Evolutionary conservation across 345 rosid species (phyloP).

Genomic region (Syzygium aqueum): DNA sequence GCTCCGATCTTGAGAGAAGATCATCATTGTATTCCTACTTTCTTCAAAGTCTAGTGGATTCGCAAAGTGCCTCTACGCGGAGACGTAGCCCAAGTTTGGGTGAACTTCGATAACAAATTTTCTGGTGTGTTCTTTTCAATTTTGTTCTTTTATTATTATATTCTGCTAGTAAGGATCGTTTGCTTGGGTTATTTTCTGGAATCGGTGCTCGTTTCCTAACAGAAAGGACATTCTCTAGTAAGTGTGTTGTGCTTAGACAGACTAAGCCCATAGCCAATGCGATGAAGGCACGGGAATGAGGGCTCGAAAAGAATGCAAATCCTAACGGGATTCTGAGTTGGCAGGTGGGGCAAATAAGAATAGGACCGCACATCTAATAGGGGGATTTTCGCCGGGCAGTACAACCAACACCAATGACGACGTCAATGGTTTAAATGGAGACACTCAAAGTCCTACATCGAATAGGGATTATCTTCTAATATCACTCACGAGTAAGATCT

Average conservation of each 20-base stretch:
- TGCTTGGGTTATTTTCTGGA: no score
- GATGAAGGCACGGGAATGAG: neutral
- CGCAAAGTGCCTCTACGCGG: no score
- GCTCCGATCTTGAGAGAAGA: no score
- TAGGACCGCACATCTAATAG: neutral
- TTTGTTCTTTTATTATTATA: no score
- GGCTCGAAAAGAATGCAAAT: neutral
- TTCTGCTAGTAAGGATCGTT: no score
- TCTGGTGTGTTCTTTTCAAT: no score
- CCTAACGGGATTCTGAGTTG: neutral
- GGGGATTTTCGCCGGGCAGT: fast-evolving
- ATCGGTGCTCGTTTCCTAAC: no score
- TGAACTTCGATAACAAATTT: no score
- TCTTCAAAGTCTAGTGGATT: no score
- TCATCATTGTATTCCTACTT: no score
- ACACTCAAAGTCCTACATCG: neutral
- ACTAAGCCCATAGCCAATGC: no score
- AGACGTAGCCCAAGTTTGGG: no score
- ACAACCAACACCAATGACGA: neutral
- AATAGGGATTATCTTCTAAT: neutral
- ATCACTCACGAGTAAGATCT: neutral
- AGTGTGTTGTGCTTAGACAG: fast-evolving
- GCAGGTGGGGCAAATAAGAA: neutral
- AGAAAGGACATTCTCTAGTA: neutral
- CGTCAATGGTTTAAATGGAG: neutral